Base-by-base conservation (phyloP, 768 basidiomycete species). In the Agaricus bisporus region DNA sequence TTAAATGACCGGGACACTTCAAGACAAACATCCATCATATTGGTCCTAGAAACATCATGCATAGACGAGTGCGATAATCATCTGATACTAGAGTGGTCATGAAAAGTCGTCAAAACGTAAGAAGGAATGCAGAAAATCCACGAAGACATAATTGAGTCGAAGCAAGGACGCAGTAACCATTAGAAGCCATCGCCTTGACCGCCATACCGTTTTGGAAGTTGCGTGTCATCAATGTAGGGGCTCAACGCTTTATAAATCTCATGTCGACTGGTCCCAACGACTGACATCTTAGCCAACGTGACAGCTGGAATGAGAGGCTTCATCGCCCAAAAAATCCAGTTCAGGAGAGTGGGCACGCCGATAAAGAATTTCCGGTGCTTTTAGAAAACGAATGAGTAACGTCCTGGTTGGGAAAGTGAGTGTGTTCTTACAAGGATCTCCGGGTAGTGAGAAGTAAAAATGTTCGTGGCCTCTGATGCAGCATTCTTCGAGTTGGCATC, bases 241-340 rank as follows among this genome's bases (percentile, higher is more conserved):
- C 76, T 63, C 11, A 92, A 73, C 1, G 81, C 81, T 58, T 79
- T 79, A 53, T 75, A 73, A 41, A 91, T 80, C 0, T 78, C 69
- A 54, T 72, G 67, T n/a, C 75, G 65, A 14, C 88, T 82, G 20
- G 75, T 73, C 39, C 89, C 89, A 15, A 89, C 85, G 36, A 91
- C 84, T 32, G 73, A 70, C 85, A 92, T 88, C 74, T 91, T 92
- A 7, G 84, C 83, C 32, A 88, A 64, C n/a, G 90, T 91, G 26
- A 78, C 78, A 6, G 86, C 66, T 1, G 89, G 79, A 12, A 92
- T 65, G 57, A 92, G 63, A 0, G 88, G 77, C 64, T 85, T 91
- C 75, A 91, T 91, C 14, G 75, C 58, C 89, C 89, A 91, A 70
- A 89, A 92, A 56, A 92, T 76, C 88, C 89, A 91, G 38, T 82